A percentile compares a stretch with the other conserved stretches of the same genome.
Conservation (phyloP, 2,329 filamentous ascomycete species). For the Escovopsis sp. region DNA sequence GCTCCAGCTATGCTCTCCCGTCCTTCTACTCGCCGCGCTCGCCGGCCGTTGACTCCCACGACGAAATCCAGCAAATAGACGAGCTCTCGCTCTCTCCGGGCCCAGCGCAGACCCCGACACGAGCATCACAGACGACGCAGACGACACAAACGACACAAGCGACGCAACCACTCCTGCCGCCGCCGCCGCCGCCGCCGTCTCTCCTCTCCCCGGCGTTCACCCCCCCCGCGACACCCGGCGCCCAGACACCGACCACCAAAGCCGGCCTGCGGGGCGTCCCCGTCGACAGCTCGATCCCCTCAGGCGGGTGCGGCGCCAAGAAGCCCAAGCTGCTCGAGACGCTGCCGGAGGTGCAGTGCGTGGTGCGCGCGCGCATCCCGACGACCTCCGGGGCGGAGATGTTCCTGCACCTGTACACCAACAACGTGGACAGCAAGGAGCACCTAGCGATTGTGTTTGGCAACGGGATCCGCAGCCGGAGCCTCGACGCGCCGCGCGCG, state of each 20-base stretch:
- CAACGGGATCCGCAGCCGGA: constrained; percentile 59
- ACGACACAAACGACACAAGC: too few species aligned
- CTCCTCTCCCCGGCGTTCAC: constrained; percentile 80
- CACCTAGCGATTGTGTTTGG: constrained; percentile 97
- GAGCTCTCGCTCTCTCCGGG: constrained; percentile 22
- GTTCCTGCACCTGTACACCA: constrained; percentile 91
- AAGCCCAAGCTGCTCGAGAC: constrained; percentile 58
- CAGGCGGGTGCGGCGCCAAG: constrained; percentile 46
- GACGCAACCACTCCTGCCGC: too few species aligned
- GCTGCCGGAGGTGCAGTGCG: constrained; percentile 78
- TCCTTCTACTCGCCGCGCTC: constrained; percentile 33
- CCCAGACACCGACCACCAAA: constrained; percentile 31
- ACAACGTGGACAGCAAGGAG: constrained; percentile 87
- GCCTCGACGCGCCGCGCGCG: constrained; percentile 53
- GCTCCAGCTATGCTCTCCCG: constrained; percentile 24
- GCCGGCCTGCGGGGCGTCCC: constrained; percentile 36
- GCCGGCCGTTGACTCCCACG: constrained; percentile 12
- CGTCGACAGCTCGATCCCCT: constrained; percentile 43
- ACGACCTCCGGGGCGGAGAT: constrained; percentile 87
- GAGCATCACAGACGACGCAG: constrained; percentile 3
- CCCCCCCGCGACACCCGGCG: constrained; percentile 50
- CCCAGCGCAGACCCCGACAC: constrained; percentile 4
- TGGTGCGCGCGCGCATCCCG: constrained; percentile 87
- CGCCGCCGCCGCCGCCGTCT: constrained; percentile 38
- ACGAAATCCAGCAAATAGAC: constrained; percentile 16